Evolutionary conservation across 768 basidiomycete genomes (phyloP).

Genomic region (Tulasnella sp.): DNA sequence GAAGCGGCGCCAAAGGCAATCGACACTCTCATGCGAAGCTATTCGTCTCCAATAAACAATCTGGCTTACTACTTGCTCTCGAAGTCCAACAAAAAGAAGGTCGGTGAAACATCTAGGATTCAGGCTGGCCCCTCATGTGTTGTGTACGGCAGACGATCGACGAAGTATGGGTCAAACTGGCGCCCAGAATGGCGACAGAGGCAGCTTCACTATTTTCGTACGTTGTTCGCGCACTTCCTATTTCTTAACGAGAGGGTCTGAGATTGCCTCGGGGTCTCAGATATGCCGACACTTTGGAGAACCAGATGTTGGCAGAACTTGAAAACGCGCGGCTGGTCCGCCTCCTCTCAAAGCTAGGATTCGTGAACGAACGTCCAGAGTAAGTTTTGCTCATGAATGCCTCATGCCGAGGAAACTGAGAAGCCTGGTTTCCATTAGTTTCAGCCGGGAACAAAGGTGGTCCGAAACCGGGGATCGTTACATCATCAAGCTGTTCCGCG

Average conservation of each 20-base stretch:
- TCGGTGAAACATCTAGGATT: slow-evolving; percentile 32
- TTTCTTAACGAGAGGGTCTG: neutral
- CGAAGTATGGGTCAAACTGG: slow-evolving; percentile 76
- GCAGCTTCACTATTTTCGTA: slow-evolving; percentile 80
- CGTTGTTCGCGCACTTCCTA: slow-evolving; percentile 32
- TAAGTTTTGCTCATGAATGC: slow-evolving; percentile 42
- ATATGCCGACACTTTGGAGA: slow-evolving; percentile 74
- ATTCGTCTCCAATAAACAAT: slow-evolving; percentile 78
- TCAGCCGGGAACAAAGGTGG: slow-evolving; percentile 94
- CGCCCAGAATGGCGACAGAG: slow-evolving; percentile 65
- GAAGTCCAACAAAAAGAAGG: slow-evolving; percentile 66
- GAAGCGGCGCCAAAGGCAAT: slow-evolving; percentile 66
- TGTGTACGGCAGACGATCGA: slow-evolving; percentile 55
- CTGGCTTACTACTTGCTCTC: slow-evolving; percentile 71
- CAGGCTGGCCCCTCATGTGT: neutral
- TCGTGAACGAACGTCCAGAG: slow-evolving; percentile 99
- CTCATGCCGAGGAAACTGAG: neutral
- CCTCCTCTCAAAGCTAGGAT: slow-evolving; percentile 88
- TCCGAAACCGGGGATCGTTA: slow-evolving; percentile 98
- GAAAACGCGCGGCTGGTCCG: slow-evolving; percentile 92
- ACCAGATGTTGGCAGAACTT: slow-evolving; percentile 78
- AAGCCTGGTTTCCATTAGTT: slow-evolving; percentile 46
- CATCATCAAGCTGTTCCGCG: slow-evolving; percentile 95
- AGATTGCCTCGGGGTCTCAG: slow-evolving; percentile 40
- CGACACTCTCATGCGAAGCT: slow-evolving; percentile 66